A percentile compares a stretch with the other conserved stretches of the same genome.
These are phyloP conservation scores for Lachnellula willkommii DNA, from an alignment of 2,329 filamentous ascomycete species.

Conservation along the genomic window DNA sequence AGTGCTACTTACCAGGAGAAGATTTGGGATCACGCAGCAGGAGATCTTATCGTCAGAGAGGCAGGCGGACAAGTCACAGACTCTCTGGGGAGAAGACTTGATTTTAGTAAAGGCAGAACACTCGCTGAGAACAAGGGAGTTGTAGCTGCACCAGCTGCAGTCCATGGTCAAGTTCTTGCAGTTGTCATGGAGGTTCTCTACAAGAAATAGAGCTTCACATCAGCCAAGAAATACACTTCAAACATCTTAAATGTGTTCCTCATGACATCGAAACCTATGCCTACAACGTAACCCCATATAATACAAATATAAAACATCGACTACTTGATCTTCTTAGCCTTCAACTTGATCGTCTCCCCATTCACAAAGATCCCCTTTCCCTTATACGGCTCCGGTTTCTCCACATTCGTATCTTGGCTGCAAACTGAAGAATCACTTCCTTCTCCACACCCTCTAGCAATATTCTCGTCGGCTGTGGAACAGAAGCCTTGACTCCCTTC, in stretches of 20 bases:
- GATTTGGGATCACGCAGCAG: slow-evolving; percentile 98
- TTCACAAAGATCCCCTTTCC: slow-evolving; percentile 99
- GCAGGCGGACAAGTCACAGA: slow-evolving; percentile 91
- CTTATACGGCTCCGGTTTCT: slow-evolving; percentile 95
- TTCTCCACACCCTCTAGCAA: slow-evolving; percentile 84
- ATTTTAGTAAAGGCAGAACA: slow-evolving; percentile 83
- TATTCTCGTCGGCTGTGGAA: slow-evolving; percentile 85
- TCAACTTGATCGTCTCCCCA: slow-evolving; percentile 94
- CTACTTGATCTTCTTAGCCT: slow-evolving; percentile 96
- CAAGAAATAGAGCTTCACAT: slow-evolving; percentile 32
- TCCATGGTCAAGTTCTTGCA: slow-evolving; percentile 71
- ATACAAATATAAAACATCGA: slow-evolving; percentile 21
- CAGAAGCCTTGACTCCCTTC: slow-evolving; percentile 74
- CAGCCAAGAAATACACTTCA: not conserved
- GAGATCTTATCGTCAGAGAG: slow-evolving; percentile 89
- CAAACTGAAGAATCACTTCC: slow-evolving; percentile 83
- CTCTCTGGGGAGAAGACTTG: slow-evolving; percentile 73
- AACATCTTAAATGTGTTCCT: not conserved
- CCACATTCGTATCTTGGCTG: slow-evolving; percentile 82
- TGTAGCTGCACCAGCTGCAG: slow-evolving; percentile 72
- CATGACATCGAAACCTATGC: slow-evolving; percentile 9
- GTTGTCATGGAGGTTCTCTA: slow-evolving; percentile 76
- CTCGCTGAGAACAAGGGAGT: slow-evolving; percentile 89
- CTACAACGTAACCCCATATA: slow-evolving; percentile 22
- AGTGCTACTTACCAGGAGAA: slow-evolving; percentile 92